Evolutionary conservation across 257 asterid species (phyloP), one percentile per base, ranked within the genome.

Genomic region (Leonotis leonurus): DNA sequence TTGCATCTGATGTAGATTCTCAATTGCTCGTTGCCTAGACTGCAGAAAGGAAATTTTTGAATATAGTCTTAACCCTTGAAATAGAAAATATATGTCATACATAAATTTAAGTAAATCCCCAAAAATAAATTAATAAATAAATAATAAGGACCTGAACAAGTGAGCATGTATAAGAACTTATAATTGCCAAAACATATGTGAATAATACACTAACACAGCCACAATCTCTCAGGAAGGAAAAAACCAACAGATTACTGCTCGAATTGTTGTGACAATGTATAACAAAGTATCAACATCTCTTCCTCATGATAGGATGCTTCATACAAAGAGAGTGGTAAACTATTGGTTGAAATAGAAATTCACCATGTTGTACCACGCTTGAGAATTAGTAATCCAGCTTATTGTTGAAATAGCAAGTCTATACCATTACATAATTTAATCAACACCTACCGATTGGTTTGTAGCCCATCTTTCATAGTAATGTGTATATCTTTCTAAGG

Each of bases 21-120:
- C 93, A 39, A 90, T 69, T 13, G 97, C 97, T 58, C 93, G 87
- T 77, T 83, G 96, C 85, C 97, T 86, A 22, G 97, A 90, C 97
- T 90, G 97, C 77, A 85, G 39, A 63, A 55, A 60, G 37, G 59
- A 27, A 44, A 22, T 16, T 35, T 25, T 20, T 50, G 10, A 56
- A 73, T 61, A 73, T 6, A 75, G 68, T 65, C 41, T 44, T 36
- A 35, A 33, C 51, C 52, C 57, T 40, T 37, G 50, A 49, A 48
- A 53, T 32, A 57, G 49, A 40, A 36, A 63, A 57, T 14, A 40
- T 37, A 40, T 44, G 29, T 9, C 54, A 45, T 41, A 43, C 2
- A 6, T 48, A n/a, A 13, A 39, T 45, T 60, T 64, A 46, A 75
- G 53, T 52, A 73, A 44, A 36, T 25, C 11, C 12, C 16, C 17